A percentile compares a stretch with the other conserved stretches of the same genome.
These are phyloP conservation scores for Ophiosphaerella narmari DNA, from an alignment of 2,329 filamentous ascomycete genomes.

Conservation along the genomic window DNA sequence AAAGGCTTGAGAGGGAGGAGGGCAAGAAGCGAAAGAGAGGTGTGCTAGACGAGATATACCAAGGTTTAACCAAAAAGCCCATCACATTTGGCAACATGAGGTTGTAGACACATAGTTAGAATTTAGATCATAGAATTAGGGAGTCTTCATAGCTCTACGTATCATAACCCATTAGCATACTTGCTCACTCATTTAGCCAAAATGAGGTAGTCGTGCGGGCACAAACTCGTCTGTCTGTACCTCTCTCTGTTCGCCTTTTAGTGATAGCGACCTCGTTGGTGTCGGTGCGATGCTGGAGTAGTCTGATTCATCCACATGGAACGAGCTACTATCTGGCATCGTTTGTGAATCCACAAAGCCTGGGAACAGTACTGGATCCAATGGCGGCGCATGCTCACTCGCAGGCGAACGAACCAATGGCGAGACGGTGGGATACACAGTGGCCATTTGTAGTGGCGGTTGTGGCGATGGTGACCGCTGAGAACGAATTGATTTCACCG, in stretches of 20 bases:
- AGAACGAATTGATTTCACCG: constrained; percentile 7
- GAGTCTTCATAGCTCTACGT: too few species aligned
- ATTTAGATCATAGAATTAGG: background rate
- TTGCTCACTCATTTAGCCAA: constrained; percentile 16
- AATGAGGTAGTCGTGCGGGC: constrained; percentile 42
- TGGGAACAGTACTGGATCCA: constrained; percentile 23
- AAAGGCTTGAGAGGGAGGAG: constrained; percentile 40
- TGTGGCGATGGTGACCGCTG: constrained; percentile 17
- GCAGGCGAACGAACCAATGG: constrained; percentile 21
- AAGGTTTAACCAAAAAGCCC: constrained; percentile 72
- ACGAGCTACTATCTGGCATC: constrained; percentile 36
- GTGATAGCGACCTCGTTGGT: constrained; percentile 28
- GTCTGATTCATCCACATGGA: constrained; percentile 36
- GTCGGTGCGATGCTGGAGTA: constrained; percentile 32
- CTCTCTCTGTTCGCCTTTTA: constrained; percentile 23
- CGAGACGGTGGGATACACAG: constrained; percentile 16
- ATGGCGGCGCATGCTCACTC: constrained; percentile 14
- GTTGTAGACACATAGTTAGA: constrained; percentile 3
- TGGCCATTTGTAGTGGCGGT: constrained; percentile 10
- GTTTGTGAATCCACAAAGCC: constrained; percentile 34
- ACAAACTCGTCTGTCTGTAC: constrained; percentile 29
- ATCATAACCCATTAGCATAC: background rate
- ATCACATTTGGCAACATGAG: constrained; percentile 60
- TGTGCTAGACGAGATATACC: constrained; percentile 78
- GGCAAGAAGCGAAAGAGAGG: constrained; percentile 70